phyloP scores from a whole-genome alignment of 176 grass and related monocot species.

The Alopecurus myosuroides region DNA sequence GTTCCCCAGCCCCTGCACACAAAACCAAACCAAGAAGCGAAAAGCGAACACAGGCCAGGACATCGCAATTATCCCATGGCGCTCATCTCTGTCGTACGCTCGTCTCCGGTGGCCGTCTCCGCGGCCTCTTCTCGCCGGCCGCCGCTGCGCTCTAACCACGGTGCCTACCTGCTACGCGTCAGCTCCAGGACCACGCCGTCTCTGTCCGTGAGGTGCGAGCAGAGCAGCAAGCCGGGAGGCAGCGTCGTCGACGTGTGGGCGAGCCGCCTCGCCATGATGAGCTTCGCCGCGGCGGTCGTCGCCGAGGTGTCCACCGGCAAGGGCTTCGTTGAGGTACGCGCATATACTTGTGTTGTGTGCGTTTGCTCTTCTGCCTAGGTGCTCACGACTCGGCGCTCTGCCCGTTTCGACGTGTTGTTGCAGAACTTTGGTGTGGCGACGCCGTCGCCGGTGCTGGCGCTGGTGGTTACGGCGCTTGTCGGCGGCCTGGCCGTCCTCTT shows the following conservation, averaged over 20 bases:
- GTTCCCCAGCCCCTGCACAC: neutral
- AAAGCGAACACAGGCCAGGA: neutral
- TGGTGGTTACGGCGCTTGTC: slow-evolving; percentile 66
- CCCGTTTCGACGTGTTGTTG: neutral
- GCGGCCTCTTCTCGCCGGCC: neutral
- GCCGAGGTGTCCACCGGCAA: slow-evolving; percentile 77
- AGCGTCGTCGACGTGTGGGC: slow-evolving; percentile 57
- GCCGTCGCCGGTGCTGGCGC: slow-evolving; percentile 56
- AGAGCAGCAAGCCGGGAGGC: slow-evolving; percentile 44
- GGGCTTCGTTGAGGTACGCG: slow-evolving; percentile 64
- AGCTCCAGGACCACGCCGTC: slow-evolving; percentile 11
- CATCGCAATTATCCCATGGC: slow-evolving; percentile 1
- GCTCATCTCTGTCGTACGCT: slow-evolving; percentile 5
- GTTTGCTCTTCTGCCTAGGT: slow-evolving; percentile 27
- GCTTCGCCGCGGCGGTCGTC: slow-evolving; percentile 72
- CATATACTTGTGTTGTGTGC: neutral
- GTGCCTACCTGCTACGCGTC: neutral
- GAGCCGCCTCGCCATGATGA: slow-evolving; percentile 74
- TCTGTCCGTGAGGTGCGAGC: slow-evolving; percentile 60
- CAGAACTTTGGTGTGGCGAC: slow-evolving; percentile 71
- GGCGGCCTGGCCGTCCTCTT: slow-evolving; percentile 70
- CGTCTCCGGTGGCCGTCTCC: neutral
- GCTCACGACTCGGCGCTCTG: neutral
- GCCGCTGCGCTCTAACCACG: neutral
- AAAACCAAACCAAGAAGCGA: neutral